Percentiles rank a stretch among this genome's conserved stretches.
phyloP scores from a whole-genome alignment of 208 protist genomes.

The Crithidia fasciculata region DNA sequence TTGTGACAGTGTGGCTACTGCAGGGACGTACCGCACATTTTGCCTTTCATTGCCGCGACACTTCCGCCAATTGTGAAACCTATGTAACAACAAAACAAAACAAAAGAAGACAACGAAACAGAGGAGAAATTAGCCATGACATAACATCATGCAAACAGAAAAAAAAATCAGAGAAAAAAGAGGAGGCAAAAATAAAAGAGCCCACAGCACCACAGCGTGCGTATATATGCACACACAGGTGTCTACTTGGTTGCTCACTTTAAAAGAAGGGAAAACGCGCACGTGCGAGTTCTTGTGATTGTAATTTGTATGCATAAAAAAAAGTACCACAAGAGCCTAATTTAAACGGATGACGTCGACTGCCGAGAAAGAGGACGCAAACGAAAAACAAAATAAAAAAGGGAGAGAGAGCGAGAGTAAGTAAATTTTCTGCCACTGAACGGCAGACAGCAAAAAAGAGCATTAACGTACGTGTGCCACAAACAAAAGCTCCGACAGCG shows the following conservation, averaged over 20 bases:
- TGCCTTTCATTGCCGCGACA: too few relatives aligned
- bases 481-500: not conserved
- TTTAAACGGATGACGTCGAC: not conserved
- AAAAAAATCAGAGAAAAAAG: slow-evolving; percentile 9
- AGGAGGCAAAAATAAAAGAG: slow-evolving; percentile 17
- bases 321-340: not conserved
- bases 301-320: not conserved
- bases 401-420: not conserved
- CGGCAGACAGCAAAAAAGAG: not conserved
- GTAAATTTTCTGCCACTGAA: not conserved
- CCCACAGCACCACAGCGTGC: not conserved
- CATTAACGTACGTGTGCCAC: not conserved
- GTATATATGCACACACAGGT: slow-evolving; percentile 5
- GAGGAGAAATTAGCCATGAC: not conserved
- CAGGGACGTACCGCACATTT: too few relatives aligned
- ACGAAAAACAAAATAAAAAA: slow-evolving; percentile 19
- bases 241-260: not conserved
- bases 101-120: not conserved
- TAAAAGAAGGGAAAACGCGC: slow-evolving; percentile 18
- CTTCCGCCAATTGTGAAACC: too few relatives aligned
- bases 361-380: not conserved
- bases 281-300: not conserved
- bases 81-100: too few relatives aligned
- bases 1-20: too few relatives aligned
- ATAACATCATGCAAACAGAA: not conserved